Percentiles rank a stretch among this genome's conserved stretches.
Evolutionary conservation across 148 eudicot species (phyloP).

Genomic region (Mesembryanthemum crystallinum): DNA sequence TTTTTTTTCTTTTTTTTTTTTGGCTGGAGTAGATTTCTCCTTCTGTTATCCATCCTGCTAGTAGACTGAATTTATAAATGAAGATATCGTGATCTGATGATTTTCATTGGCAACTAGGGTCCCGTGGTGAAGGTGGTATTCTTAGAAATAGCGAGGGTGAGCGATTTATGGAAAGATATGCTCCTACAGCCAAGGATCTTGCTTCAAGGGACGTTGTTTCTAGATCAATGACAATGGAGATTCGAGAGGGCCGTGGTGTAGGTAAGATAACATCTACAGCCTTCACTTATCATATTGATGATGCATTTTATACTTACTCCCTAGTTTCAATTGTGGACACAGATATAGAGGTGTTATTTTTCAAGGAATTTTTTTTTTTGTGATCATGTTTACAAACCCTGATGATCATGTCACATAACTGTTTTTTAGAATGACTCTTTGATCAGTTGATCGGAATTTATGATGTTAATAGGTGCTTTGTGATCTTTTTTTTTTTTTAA

Average conservation of each 20-base stretch:
- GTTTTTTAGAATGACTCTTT: not conserved
- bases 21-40: not conserved
- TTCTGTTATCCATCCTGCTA: not conserved
- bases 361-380: not conserved
- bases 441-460: not conserved
- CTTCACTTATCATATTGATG: not conserved
- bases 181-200: conserved; percentile 99
- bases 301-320: not conserved
- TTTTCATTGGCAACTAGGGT: conserved; percentile 48
- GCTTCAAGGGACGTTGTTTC: conserved; percentile 98
- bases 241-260: conserved; percentile 99
- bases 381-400: not conserved
- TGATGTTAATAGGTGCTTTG: not conserved
- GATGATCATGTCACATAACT: not conserved
- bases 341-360: not conserved
- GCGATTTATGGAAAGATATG: conserved; percentile 98
- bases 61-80: not conserved
- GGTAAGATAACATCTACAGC: conserved; percentile 46
- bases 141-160: conserved; percentile 96
- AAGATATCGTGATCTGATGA: conserved; percentile 1
- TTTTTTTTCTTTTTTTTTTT: too few species aligned
- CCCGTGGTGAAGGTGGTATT: conserved; percentile 99
- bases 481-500: not conserved
- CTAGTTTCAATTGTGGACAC: too few species aligned
- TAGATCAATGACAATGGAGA: conserved; percentile 99